Percentiles rank a stretch among this genome's conserved stretches.
phyloP scores from a whole-genome alignment of 257 asterid species.

The Solanum etuberosum region DNA sequence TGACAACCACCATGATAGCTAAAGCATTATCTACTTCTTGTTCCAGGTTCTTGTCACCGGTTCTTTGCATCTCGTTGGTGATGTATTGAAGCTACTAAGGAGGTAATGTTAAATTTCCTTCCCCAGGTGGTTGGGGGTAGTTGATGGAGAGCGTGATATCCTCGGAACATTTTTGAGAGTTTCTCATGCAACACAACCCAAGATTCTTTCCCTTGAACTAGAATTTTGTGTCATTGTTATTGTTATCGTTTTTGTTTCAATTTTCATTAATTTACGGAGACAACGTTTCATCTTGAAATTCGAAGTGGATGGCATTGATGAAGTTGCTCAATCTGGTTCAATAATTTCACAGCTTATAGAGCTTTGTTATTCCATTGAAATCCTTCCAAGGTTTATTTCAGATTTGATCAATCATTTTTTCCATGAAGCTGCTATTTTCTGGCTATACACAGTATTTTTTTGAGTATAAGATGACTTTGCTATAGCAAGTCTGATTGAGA shows the following conservation, averaged over 20 bases:
- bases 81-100: conserved; percentile 58
- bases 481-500: neutral
- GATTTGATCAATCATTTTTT: neutral
- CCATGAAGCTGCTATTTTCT: neutral
- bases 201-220: neutral
- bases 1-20: neutral
- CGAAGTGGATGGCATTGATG: neutral
- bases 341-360: neutral
- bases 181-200: neutral
- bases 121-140: neutral
- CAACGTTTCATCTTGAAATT: neutral
- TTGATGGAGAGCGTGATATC: neutral
- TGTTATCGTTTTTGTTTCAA: neutral
- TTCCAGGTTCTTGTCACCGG: conserved; percentile 91
- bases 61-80: conserved; percentile 85
- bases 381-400: neutral
- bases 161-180: neutral
- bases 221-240: neutral
- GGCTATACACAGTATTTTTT: neutral
- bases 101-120: conserved; percentile 21
- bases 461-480: neutral
- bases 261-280: neutral
- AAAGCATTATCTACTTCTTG: neutral
- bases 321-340: neutral
- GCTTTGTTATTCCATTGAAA: neutral